phyloP scores from a whole-genome alignment of 2,329 filamentous ascomycete genomes.

The Talaromyces sp. region DNA sequence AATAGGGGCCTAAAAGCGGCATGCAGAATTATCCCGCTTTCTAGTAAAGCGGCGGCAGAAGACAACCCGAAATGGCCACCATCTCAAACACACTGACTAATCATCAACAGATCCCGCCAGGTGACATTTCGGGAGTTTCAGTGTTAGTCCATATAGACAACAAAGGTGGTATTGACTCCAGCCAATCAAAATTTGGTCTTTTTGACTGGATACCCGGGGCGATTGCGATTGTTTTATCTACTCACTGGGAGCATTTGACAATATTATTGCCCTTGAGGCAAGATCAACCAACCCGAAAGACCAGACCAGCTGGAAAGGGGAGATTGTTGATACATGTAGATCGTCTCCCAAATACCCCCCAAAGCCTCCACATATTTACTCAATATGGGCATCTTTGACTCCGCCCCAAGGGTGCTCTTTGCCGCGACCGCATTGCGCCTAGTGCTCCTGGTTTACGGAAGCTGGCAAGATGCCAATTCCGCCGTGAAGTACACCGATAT shows the following conservation, averaged over 20 bases:
- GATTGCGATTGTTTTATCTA: too few relatives aligned
- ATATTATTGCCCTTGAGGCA: background rate
- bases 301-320: background rate
- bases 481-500: conserved; percentile 98
- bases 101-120: too few relatives aligned
- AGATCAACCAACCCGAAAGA: background rate
- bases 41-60: too few relatives aligned
- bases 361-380: background rate
- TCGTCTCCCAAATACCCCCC: background rate
- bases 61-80: too few relatives aligned
- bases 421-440: conserved; percentile 64
- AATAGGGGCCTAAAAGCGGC: too few relatives aligned
- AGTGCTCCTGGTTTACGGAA: conserved; percentile 79
- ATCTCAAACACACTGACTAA: too few relatives aligned
- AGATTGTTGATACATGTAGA: background rate
- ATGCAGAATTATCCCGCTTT: too few relatives aligned
- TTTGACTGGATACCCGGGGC: too few relatives aligned
- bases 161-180: background rate
- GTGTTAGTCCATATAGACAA: too few relatives aligned
- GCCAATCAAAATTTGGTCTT: background rate
- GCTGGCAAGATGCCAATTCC: conserved; percentile 89
- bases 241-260: background rate
- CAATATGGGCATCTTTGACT: conserved; percentile 34
- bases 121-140: too few relatives aligned
- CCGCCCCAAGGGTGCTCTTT: conserved; percentile 37